Conservation (phyloP, 352 stramenopile genomes). For the Blastocystis sp. region DNA sequence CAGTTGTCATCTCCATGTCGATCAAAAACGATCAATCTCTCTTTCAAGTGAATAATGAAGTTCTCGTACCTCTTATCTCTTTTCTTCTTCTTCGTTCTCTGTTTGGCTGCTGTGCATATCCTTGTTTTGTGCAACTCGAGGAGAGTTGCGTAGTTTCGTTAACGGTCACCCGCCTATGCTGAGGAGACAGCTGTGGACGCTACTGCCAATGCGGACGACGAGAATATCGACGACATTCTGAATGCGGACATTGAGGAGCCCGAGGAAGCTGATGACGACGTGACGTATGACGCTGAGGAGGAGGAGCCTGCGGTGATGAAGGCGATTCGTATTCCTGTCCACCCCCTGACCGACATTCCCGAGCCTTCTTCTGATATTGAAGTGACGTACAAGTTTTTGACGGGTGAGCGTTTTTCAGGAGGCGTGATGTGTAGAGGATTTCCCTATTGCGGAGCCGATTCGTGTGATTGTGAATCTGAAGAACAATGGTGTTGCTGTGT, state of each 20-base stretch:
- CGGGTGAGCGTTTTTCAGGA: neutral
- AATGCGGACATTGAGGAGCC: constrained; percentile 32
- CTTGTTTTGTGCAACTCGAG: constrained; percentile 34
- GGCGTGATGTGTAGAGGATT: neutral
- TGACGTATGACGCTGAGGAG: constrained; percentile 41
- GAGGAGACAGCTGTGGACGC: constrained; percentile 2
- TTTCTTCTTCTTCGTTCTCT: constrained; percentile 20
- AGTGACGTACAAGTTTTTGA: constrained; percentile 52
- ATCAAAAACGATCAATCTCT: neutral
- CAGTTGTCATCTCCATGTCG: neutral
- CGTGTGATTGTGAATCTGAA: constrained; percentile 56
- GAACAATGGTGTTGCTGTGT: constrained; percentile 51
- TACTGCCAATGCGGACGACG: neutral
- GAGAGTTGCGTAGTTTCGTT: neutral
- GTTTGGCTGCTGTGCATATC: constrained; percentile 49
- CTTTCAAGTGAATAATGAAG: neutral
- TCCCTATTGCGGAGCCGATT: constrained; percentile 42
- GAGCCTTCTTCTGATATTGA: constrained; percentile 55
- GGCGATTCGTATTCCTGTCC: neutral
- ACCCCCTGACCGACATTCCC: constrained; percentile 55
- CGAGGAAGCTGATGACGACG: constrained; percentile 46
- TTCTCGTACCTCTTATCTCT: constrained; percentile 23
- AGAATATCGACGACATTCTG: constrained; percentile 53
- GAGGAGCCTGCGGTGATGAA: constrained; percentile 41
- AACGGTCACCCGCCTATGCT: neutral